phyloP scores from a whole-genome alignment of 1,284 basidiomycete genomes.

The Somion occarium region DNA sequence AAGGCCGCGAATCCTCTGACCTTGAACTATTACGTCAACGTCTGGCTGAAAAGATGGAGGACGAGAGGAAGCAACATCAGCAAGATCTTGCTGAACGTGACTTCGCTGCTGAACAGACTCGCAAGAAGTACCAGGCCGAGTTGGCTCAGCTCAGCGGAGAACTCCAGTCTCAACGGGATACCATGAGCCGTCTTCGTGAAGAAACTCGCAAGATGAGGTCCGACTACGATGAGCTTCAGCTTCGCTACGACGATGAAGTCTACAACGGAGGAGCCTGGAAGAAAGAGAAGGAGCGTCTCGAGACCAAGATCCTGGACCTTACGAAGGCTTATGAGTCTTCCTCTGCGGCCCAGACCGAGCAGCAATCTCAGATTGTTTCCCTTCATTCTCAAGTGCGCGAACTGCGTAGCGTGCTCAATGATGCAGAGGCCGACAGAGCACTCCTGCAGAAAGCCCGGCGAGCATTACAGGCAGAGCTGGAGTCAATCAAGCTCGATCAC shows the following conservation, averaged over 20 bases:
- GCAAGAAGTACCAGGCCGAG: slow-evolving; percentile 81
- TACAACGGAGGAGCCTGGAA: slow-evolving; percentile 79
- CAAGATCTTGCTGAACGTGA: slow-evolving; percentile 76
- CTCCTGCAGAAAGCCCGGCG: slow-evolving; percentile 81
- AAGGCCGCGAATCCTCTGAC: slow-evolving; percentile 64
- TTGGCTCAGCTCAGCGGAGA: slow-evolving; percentile 77
- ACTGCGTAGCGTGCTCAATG: slow-evolving; percentile 73
- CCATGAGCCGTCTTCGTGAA: slow-evolving; percentile 69
- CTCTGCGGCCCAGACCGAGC: slow-evolving; percentile 66
- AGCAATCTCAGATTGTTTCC: slow-evolving; percentile 78
- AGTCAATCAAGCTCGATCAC: slow-evolving; percentile 73
- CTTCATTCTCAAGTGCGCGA: slow-evolving; percentile 84
- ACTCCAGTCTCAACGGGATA: slow-evolving; percentile 71
- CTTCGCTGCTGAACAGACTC: slow-evolving; percentile 71
- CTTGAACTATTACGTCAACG: slow-evolving; percentile 58
- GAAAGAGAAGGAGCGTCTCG: slow-evolving; percentile 81
- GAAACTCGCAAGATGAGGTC: slow-evolving; percentile 76
- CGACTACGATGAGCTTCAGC: slow-evolving; percentile 73
- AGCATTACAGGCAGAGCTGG: slow-evolving; percentile 73
- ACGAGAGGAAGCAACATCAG: slow-evolving; percentile 71
- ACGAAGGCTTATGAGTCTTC: slow-evolving; percentile 78
- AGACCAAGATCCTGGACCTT: slow-evolving; percentile 75
- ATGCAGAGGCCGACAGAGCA: slow-evolving; percentile 77
- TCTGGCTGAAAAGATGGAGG: slow-evolving; percentile 68
- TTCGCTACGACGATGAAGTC: slow-evolving; percentile 73